A percentile compares a stretch with the other conserved stretches of the same genome.
phyloP scores from a whole-genome alignment of 345 rosid genomes.

The Viola odorata region DNA sequence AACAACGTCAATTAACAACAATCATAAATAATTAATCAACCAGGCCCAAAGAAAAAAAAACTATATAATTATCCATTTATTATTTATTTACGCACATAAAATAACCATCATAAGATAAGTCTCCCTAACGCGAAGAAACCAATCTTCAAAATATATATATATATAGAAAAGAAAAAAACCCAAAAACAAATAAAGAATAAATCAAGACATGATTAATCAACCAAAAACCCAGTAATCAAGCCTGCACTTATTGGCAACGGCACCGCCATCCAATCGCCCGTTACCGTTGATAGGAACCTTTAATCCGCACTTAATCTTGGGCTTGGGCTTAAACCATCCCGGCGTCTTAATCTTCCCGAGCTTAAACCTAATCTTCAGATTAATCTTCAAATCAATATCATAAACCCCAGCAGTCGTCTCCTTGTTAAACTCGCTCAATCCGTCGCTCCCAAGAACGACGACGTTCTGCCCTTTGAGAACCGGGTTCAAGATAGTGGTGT shows the following conservation, averaged over 20 bases:
- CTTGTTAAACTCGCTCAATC: conserved; percentile 16
- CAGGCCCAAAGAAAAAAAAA: too few species aligned
- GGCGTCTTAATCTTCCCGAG: background rate
- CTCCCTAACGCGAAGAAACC: too few species aligned
- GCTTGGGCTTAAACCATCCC: background rate
- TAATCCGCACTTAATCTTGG: background rate
- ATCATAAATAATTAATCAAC: too few species aligned
- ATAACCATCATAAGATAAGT: too few species aligned
- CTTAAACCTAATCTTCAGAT: conserved; percentile 54
- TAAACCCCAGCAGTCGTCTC: conserved; percentile 42
- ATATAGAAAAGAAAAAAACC: too few species aligned
- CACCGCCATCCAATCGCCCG: background rate
- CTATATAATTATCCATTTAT: too few species aligned
- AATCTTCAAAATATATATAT: too few species aligned
- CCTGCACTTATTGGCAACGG: background rate
- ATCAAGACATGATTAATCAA: too few species aligned
- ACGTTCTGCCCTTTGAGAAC: conserved; percentile 33
- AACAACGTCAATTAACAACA: too few species aligned
- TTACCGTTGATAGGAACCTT: background rate
- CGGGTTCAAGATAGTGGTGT: conserved; percentile 45
- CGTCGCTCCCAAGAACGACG: conserved; percentile 28
- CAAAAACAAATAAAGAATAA: too few species aligned
- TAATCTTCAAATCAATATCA: conserved; percentile 44
- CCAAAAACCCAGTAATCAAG: background rate
- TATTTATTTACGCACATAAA: too few species aligned